A percentile compares a stretch with the other conserved stretches of the same genome.
Evolutionary conservation across 805 yeast genomes (phyloP).

Genomic region (Saccharomycopsis malanga): DNA sequence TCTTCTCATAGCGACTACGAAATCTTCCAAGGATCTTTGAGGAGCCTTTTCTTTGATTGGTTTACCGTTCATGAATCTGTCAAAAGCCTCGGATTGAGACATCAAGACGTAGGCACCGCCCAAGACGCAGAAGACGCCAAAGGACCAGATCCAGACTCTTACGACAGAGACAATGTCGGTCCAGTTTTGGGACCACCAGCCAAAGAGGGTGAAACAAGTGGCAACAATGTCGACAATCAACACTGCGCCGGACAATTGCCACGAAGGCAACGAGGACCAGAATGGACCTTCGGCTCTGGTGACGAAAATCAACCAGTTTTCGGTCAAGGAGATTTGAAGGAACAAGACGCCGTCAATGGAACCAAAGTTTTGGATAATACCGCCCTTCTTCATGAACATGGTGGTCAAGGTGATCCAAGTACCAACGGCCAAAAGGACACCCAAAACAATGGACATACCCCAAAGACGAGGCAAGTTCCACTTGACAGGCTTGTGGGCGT

Average conservation of each 20-base stretch:
- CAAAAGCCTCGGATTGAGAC: slow-evolving; percentile 75
- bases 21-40: slow-evolving; percentile 74
- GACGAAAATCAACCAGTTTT: slow-evolving; percentile 95
- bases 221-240: slow-evolving; percentile 84
- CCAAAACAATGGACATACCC: slow-evolving; percentile 91
- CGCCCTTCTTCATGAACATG: slow-evolving; percentile 84
- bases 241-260: slow-evolving; percentile 96
- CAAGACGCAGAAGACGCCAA: slow-evolving; percentile 93
- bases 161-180: slow-evolving; percentile 92
- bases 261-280: slow-evolving; percentile 95
- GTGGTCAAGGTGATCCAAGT: slow-evolving; percentile 94
- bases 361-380: slow-evolving; percentile 96
- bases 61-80: slow-evolving; percentile 80
- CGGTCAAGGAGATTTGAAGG: slow-evolving; percentile 91
- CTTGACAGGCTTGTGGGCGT: slow-evolving; percentile 85
- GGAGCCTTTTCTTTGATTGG: slow-evolving; percentile 42
- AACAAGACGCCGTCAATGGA: slow-evolving; percentile 86
- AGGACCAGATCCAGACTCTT: slow-evolving; percentile 91
- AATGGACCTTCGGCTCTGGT: slow-evolving; percentile 97
- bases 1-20: slow-evolving; percentile 81
- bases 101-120: slow-evolving; percentile 95
- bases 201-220: slow-evolving; percentile 87
- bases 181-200: slow-evolving; percentile 98
- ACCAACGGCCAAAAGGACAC: slow-evolving; percentile 80
- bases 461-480: slow-evolving; percentile 96